Evolutionary conservation across 1,284 basidiomycete species (phyloP).

Genomic region (Golubevia sp.): DNA sequence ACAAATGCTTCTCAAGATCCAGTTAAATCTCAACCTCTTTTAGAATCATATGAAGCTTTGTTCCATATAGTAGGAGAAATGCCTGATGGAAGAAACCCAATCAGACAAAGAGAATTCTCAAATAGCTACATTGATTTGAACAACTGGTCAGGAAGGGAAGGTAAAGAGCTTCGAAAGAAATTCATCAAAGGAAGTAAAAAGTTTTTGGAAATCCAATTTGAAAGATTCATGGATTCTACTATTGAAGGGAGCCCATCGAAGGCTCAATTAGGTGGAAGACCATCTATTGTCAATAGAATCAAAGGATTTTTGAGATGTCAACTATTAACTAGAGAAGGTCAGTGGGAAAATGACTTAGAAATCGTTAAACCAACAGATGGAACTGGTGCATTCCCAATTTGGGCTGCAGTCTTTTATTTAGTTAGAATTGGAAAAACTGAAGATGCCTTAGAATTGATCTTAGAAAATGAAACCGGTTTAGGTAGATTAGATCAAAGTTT

Average conservation of each 20-base stretch:
- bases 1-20: not conserved
- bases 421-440: constrained; percentile 80
- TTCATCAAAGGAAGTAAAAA: constrained; percentile 36
- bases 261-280: constrained; percentile 87
- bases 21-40: not conserved
- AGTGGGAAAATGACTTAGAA: constrained; percentile 48
- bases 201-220: constrained; percentile 69
- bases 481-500: constrained; percentile 83
- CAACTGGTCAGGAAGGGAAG: constrained; percentile 22
- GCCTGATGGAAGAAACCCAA: too few relatives aligned
- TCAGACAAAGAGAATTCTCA: too few relatives aligned
- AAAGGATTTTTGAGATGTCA: constrained; percentile 46
- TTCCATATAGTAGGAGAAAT: too few relatives aligned
- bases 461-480: constrained; percentile 75
- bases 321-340: constrained; percentile 38
- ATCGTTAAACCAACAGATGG: constrained; percentile 29
- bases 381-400: constrained; percentile 60
- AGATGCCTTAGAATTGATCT: constrained; percentile 72
- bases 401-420: constrained; percentile 90
- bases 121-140: too few relatives aligned
- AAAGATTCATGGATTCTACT: constrained; percentile 79
- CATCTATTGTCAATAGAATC: constrained; percentile 85
- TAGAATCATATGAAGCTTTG: too few relatives aligned
- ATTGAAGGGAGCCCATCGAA: constrained; percentile 82
- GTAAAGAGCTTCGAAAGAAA: constrained; percentile 54